Evolutionary conservation across 768 basidiomycete genomes (phyloP).

Genomic region (Galerina sulciceps): DNA sequence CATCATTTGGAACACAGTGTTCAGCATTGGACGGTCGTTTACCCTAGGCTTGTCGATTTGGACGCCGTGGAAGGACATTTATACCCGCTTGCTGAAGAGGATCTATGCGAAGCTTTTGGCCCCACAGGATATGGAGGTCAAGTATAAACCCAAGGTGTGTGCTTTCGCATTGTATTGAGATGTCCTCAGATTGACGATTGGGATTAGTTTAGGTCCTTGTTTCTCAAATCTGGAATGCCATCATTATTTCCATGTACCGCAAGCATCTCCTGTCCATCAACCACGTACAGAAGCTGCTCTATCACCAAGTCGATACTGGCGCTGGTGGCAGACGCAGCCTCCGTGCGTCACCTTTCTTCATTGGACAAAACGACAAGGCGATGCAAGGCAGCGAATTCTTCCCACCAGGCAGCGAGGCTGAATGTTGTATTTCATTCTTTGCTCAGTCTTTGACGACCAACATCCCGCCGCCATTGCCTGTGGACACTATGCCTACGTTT

Average conservation of each 20-base stretch:
- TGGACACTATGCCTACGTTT: slow-evolving; percentile 99
- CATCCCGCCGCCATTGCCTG: slow-evolving; percentile 90
- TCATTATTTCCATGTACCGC: slow-evolving; percentile 99
- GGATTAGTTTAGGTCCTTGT: slow-evolving; percentile 79
- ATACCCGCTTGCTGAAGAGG: slow-evolving; percentile 91
- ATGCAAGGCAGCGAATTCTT: slow-evolving; percentile 87
- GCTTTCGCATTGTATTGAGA: neutral
- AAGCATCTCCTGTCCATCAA: slow-evolving; percentile 98
- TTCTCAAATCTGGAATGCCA: slow-evolving; percentile 99
- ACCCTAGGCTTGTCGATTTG: slow-evolving; percentile 93
- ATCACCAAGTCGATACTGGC: slow-evolving; percentile 89
- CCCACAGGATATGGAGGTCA: slow-evolving; percentile 94
- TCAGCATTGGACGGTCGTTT: slow-evolving; percentile 88
- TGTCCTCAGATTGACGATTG: slow-evolving; percentile 1
- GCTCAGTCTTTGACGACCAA: slow-evolving; percentile 97
- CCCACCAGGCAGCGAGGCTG: slow-evolving; percentile 92
- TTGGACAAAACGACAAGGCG: slow-evolving; percentile 89
- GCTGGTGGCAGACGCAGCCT: slow-evolving; percentile 87
- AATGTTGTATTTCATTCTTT: slow-evolving; percentile 98
- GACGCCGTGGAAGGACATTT: slow-evolving; percentile 99
- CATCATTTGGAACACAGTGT: slow-evolving; percentile 98
- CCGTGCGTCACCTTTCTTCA: slow-evolving; percentile 97
- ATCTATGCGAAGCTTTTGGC: slow-evolving; percentile 96
- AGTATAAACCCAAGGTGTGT: slow-evolving; percentile 98
- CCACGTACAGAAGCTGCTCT: slow-evolving; percentile 96